Evolutionary conservation across 345 rosid species (phyloP).

Genomic region (Tarenaya hassleriana): DNA sequence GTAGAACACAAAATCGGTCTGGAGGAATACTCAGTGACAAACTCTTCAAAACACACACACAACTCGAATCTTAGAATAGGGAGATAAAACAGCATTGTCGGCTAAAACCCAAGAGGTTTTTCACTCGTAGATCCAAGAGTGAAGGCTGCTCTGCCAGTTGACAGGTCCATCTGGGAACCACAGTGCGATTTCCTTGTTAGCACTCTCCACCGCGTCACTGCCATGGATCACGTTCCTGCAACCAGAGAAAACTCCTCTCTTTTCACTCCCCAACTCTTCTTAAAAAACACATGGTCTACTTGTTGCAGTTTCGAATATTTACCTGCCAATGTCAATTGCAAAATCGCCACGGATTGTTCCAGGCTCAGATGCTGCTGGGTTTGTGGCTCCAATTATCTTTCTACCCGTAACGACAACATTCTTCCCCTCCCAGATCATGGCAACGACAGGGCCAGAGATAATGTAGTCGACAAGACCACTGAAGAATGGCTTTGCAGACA

Average conservation of each 20-base stretch:
- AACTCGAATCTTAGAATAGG: no score
- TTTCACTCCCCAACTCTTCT: no score
- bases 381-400: constrained; percentile 94
- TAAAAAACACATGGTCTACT: no score
- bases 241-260: no score
- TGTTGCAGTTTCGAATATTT: not conserved
- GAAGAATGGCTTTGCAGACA: constrained; percentile 86
- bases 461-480: constrained; percentile 85
- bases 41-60: no score
- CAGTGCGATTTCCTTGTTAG: constrained; percentile 72
- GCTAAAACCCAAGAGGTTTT: no score
- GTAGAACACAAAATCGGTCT: no score
- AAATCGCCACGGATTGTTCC: constrained; percentile 96
- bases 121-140: constrained; percentile 82
- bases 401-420: constrained; percentile 76
- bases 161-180: constrained; percentile 88
- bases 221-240: constrained; percentile 90
- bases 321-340: constrained; percentile 89
- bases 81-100: no score
- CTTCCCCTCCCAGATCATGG: constrained; percentile 98
- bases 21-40: no score
- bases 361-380: constrained; percentile 83
- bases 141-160: constrained; percentile 75
- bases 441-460: constrained; percentile 92
- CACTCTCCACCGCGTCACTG: constrained; percentile 80